phyloP scores from a whole-genome alignment of 805 yeast species.

The Starmerella powellii region DNA sequence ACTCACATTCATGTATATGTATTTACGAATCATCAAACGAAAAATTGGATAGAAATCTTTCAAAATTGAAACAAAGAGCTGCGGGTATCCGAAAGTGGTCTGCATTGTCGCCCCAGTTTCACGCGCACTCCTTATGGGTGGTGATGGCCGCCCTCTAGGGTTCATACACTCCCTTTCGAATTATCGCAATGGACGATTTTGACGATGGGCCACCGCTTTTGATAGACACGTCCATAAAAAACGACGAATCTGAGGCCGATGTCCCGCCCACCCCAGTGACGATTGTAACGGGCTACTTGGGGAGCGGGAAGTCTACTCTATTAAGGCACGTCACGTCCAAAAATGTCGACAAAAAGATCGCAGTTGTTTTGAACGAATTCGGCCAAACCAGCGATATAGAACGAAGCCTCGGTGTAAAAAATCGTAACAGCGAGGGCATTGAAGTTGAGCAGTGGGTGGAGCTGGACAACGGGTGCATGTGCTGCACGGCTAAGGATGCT shows the following conservation, averaged over 20 bases:
- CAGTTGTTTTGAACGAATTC: constrained; percentile 78
- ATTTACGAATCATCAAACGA: too few relatives aligned
- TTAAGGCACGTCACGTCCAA: constrained; percentile 55
- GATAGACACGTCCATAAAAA: background rate
- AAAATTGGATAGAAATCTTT: too few relatives aligned
- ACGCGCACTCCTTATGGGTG: too few relatives aligned
- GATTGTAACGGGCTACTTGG: constrained; percentile 86
- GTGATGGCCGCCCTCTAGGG: too few relatives aligned
- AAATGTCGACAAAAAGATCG: constrained; percentile 60
- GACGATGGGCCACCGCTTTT: constrained; percentile 26
- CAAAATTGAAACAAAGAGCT: too few relatives aligned
- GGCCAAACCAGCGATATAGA: constrained; percentile 87
- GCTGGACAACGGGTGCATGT: constrained; percentile 89
- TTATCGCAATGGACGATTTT: too few relatives aligned
- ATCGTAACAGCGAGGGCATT: constrained; percentile 30
- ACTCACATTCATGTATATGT: too few relatives aligned
- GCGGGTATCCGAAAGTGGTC: too few relatives aligned
- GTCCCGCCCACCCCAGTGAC: constrained; percentile 54
- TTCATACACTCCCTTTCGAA: too few relatives aligned
- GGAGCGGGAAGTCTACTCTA: constrained; percentile 82
- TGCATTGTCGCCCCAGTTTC: too few relatives aligned
- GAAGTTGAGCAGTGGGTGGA: constrained; percentile 89
- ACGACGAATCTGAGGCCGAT: background rate
- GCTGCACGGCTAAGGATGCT: constrained; percentile 90
- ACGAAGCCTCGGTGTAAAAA: constrained; percentile 56